Conservation (phyloP, 345 rosid genomes). For the Eucalyptus regnans region DNA sequence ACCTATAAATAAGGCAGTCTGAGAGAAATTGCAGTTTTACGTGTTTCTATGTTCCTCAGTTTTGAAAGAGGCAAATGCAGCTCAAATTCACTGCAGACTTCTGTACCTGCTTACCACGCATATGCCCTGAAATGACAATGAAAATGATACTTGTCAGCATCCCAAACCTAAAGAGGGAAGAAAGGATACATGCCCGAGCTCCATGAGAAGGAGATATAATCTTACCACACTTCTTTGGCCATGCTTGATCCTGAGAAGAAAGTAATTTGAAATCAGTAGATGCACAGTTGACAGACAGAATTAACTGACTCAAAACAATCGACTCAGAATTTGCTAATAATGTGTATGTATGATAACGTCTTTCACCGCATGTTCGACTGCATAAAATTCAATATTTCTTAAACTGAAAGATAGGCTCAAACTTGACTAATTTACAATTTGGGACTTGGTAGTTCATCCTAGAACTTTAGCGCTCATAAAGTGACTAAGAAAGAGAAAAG, state of each 20-base stretch:
- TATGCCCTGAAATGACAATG: conserved; percentile 15
- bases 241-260: conserved; percentile 40
- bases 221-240: conserved; percentile 57
- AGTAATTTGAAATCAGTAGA: not conserved
- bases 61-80: not conserved
- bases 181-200: not conserved
- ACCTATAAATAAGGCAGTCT: conserved; percentile 4
- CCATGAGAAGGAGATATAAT: not conserved
- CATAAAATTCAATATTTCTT: not conserved
- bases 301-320: not conserved
- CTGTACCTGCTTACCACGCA: conserved; percentile 44
- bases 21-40: not conserved
- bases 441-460: not conserved
- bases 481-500: not conserved
- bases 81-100: not conserved
- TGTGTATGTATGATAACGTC: accelerated
- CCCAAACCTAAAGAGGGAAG: not conserved
- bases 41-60: not conserved
- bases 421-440: not conserved
- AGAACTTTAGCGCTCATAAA: not conserved
- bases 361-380: not conserved
- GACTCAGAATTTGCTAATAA: not conserved
- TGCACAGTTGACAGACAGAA: not conserved
- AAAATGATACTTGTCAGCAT: not conserved
- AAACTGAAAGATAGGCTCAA: not conserved